A percentile compares a stretch with the other conserved stretches of the same genome.
Conservation (phyloP, 2,329 filamentous ascomycete genomes). For the Aspergillus vadensis region DNA sequence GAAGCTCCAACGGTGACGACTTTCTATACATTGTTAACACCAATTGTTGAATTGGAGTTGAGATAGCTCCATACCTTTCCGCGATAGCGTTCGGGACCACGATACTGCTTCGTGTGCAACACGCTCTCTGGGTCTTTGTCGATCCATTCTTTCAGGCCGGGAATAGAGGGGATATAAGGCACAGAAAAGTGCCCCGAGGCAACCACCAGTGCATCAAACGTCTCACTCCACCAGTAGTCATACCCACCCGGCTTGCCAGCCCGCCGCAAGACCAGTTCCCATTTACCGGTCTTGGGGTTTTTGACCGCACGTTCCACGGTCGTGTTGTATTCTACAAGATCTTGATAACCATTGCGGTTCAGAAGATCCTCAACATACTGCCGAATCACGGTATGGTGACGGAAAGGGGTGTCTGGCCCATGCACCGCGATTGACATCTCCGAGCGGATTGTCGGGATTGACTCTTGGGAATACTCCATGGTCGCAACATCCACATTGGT, state of each 20-base stretch:
- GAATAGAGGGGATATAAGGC: slow-evolving; percentile 53
- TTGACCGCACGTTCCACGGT: slow-evolving; percentile 59
- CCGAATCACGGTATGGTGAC: slow-evolving; percentile 61
- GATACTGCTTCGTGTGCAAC: slow-evolving; percentile 47
- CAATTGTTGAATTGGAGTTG: too few relatives aligned
- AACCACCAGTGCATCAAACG: slow-evolving; percentile 63
- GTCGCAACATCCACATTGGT: slow-evolving; percentile 63
- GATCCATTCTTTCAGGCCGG: slow-evolving; percentile 45
- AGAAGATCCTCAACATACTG: slow-evolving; percentile 60
- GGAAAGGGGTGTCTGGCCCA: slow-evolving; percentile 61
- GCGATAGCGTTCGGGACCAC: slow-evolving; percentile 42
- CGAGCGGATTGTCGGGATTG: slow-evolving; percentile 51
- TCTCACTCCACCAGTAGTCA: slow-evolving; percentile 65
- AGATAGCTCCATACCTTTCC: slow-evolving; percentile 29
- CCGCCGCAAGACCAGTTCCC: slow-evolving; percentile 56
- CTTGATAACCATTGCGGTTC: slow-evolving; percentile 55
- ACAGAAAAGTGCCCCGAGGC: slow-evolving; percentile 64
- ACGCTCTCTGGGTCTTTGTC: slow-evolving; percentile 41
- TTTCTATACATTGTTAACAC: slow-evolving; percentile 41
- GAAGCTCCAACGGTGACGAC: slow-evolving; percentile 66
- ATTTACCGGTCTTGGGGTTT: slow-evolving; percentile 54
- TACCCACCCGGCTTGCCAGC: slow-evolving; percentile 29
- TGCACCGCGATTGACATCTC: slow-evolving; percentile 51
- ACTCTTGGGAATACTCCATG: slow-evolving; percentile 64
- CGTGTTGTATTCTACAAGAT: slow-evolving; percentile 52